Evolutionary conservation across 2,329 filamentous ascomycete genomes (phyloP).

Genomic region (Penicillium sumatraense): DNA sequence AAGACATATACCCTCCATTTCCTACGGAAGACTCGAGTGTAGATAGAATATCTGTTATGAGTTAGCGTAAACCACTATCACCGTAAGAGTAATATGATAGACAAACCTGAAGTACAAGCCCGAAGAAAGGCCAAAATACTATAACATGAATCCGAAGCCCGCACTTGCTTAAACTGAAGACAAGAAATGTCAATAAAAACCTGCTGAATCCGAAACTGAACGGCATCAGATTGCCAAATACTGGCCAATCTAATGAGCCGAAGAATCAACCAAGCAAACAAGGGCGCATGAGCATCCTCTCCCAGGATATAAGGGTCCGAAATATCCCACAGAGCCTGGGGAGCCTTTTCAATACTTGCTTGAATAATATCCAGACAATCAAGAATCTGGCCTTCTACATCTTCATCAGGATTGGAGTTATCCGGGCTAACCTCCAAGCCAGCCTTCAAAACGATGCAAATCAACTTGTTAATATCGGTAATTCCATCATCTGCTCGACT

Average conservation of each 20-base stretch:
- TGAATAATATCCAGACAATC: conserved; percentile 80
- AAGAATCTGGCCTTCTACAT: conserved; percentile 46
- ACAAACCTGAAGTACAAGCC: conserved; percentile 44
- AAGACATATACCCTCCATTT: conserved; percentile 11
- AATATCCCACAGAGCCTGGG: conserved; percentile 66
- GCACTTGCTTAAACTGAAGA: conserved; percentile 39
- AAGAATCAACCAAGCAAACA: conserved; percentile 60
- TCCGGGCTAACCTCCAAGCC: conserved; percentile 64
- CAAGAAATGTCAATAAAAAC: conserved; percentile 39
- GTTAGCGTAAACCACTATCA: conserved; percentile 19
- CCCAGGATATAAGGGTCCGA: conserved; percentile 65
- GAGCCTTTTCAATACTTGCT: conserved; percentile 75
- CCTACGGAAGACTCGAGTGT: conserved; percentile 43
- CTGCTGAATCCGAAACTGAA: conserved; percentile 46
- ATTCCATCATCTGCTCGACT: conserved; percentile 66
- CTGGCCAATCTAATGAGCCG: conserved; percentile 56
- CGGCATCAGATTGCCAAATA: conserved; percentile 43
- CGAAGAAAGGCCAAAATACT: conserved; percentile 39
- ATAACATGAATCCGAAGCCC: conserved; percentile 32
- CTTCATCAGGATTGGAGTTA: conserved; percentile 66
- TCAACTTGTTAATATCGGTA: conserved; percentile 80
- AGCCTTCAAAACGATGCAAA: conserved; percentile 81
- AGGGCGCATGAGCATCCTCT: conserved; percentile 50
- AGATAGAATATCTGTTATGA: conserved; percentile 48
- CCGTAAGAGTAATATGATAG: not conserved